Evolutionary conservation across 1,284 basidiomycete genomes (phyloP), one percentile per base, ranked within the genome.

Genomic region (Ustilago trichophora): DNA sequence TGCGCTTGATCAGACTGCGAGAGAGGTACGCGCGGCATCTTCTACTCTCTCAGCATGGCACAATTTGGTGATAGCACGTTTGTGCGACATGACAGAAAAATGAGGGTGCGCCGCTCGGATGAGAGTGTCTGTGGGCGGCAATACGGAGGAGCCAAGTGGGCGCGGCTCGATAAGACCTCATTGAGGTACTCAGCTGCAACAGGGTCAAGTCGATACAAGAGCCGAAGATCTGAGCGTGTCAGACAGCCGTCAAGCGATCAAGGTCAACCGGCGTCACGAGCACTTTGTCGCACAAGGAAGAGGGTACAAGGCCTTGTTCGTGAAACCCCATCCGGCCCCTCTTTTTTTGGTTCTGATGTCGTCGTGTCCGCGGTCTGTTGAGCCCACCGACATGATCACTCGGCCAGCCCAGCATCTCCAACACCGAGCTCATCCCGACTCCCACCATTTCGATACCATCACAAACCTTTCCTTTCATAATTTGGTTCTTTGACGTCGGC

Each of bases 181-280:
- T 16, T 21, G 12, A 8, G 34, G 19, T 36, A 6, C 18, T 36
- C 27, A 8, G 34, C 34, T 36, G 16, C 27, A 18, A 36, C 7
- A 26, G 15, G 16, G n/a, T 26, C 37, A 27, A n/a, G n/a, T 36
- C 8, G n/a, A n/a, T n/a, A n/a, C n/a, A n/a, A n/a, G n/a, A n/a
- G n/a, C n/a, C 45, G 37, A 49, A 40, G 46, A 49, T 38, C 46
- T 49, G 8, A n/a, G 35, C 10, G 35, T 35, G 35, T 26, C 35
- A 9, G 13, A n/a, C n/a, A n/a, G n/a, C n/a, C 16, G 22, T 18
- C 7, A 36, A 35, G 44, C 34, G 44, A 36, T n/a, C 24, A 19
- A 29, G n/a, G 31, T 15, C n/a, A 34, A 42, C 25, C 48, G n/a
- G 29, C 24, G 37, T 19, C 31, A 32, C 16, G 45, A 19, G n/a